Conservation (phyloP, 2,329 filamentous ascomycete genomes). For the Aureobasidium sp. region DNA sequence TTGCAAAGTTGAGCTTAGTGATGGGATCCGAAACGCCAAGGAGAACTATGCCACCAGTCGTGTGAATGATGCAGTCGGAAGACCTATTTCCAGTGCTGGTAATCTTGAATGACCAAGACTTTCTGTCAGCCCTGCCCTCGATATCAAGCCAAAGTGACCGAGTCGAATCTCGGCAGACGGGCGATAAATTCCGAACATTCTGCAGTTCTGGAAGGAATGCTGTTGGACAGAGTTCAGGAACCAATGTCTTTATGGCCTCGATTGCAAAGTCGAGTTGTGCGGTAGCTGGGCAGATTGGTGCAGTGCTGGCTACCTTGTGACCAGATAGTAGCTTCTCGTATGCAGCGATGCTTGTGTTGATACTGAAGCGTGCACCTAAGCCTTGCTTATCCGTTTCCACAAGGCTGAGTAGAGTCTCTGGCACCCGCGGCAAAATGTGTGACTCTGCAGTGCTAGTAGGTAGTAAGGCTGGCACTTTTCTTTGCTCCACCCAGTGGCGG, state of each 20-base stretch:
- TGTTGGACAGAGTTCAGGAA: too few relatives aligned
- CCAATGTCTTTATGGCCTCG: conserved; percentile 27
- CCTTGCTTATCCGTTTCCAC: not conserved
- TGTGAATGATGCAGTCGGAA: too few relatives aligned
- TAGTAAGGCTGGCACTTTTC: not conserved
- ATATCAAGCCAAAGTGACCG: not conserved
- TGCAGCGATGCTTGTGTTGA: not conserved
- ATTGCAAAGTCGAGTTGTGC: conserved; percentile 31
- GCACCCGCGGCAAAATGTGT: too few relatives aligned
- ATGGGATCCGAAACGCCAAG: too few relatives aligned
- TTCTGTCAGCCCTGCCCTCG: too few relatives aligned
- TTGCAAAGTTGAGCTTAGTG: not conserved
- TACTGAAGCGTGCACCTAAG: not conserved
- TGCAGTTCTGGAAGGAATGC: too few relatives aligned
- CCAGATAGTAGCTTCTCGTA: conserved; percentile 30
- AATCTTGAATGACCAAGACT: too few relatives aligned
- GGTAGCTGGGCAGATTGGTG: conserved; percentile 33
- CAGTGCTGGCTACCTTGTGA: conserved; percentile 35
- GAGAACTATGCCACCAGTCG: too few relatives aligned
- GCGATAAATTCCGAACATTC: too few relatives aligned
- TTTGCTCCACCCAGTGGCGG: not conserved
- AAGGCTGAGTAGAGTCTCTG: not conserved
- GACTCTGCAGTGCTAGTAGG: too few relatives aligned
- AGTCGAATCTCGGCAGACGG: conserved; percentile 16
- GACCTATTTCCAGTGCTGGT: too few relatives aligned